Evolutionary conservation across 768 basidiomycete genomes (phyloP).

Genomic region (Rhizopogon vulgaris): DNA sequence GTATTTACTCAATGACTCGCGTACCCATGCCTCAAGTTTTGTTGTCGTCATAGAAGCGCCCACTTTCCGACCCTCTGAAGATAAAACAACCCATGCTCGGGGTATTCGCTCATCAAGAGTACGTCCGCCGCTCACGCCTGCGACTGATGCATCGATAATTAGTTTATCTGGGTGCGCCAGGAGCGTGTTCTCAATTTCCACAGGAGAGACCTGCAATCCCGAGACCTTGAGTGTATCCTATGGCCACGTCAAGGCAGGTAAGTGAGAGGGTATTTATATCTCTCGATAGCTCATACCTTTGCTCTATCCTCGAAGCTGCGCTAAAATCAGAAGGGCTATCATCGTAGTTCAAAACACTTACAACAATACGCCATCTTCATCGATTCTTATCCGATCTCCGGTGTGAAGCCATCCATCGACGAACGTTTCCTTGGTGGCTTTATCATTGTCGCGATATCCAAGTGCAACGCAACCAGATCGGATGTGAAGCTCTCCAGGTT

Average conservation of each 20-base stretch:
- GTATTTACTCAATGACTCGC: conserved; percentile 60
- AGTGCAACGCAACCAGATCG: conserved; percentile 48
- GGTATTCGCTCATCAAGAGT: conserved; percentile 70
- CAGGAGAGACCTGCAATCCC: conserved; percentile 74
- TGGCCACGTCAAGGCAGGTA: neutral
- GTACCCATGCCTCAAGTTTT: conserved; percentile 55
- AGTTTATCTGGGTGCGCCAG: conserved; percentile 55
- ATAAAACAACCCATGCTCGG: conserved; percentile 74
- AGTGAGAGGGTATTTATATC: conserved; percentile 13
- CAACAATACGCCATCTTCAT: conserved; percentile 61
- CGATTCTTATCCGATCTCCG: conserved; percentile 63
- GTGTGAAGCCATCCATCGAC: conserved; percentile 66
- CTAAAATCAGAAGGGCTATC: neutral
- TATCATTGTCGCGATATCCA: conserved; percentile 71
- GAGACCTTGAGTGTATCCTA: conserved; percentile 80
- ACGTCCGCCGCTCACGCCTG: conserved; percentile 67
- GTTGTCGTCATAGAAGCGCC: conserved; percentile 36
- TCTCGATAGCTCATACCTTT: conserved; percentile 41
- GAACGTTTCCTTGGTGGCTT: conserved; percentile 63
- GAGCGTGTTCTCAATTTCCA: conserved; percentile 67
- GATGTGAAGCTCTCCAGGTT: conserved; percentile 64
- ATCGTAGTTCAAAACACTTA: conserved; percentile 26
- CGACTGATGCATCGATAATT: conserved; percentile 62
- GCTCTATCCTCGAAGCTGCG: conserved; percentile 65
- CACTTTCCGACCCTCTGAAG: conserved; percentile 41